These are phyloP conservation scores for Arthrobotrys entomopaga DNA, from an alignment of 2,329 filamentous ascomycete species.

Conservation along the genomic window DNA sequence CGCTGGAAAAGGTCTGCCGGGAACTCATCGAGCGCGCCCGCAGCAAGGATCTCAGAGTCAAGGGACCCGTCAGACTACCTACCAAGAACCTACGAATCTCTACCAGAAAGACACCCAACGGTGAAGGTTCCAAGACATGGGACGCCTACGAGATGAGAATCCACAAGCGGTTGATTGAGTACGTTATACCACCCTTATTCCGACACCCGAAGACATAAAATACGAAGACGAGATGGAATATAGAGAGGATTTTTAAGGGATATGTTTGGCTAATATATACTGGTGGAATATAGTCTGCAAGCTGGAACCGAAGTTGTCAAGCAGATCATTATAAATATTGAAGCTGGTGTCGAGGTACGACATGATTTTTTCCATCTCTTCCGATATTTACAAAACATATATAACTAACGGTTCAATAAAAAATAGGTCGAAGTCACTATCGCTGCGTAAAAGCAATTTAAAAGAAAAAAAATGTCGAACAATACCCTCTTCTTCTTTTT, in stretches of 20 bases:
- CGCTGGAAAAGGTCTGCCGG: constrained; percentile 97
- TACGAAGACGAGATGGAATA: neutral
- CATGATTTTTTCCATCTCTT: no score
- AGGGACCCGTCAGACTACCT: constrained; percentile 96
- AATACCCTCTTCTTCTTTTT: constrained; percentile 20
- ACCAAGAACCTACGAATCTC: constrained; percentile 97
- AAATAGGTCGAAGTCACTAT: constrained; percentile 83
- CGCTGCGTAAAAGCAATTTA: constrained; percentile 82
- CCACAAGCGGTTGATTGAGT: constrained; percentile 98
- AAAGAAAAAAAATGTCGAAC: constrained; percentile 25
- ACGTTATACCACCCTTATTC: constrained; percentile 60
- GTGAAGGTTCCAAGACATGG: constrained; percentile 99
- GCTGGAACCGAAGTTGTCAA: constrained; percentile 98
- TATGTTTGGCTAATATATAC: neutral
- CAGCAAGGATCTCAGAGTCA: constrained; percentile 97
- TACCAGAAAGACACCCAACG: constrained; percentile 98
- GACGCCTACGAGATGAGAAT: constrained; percentile 99
- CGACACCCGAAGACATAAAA: neutral
- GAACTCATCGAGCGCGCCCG: constrained; percentile 99
- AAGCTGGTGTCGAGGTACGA: constrained; percentile 80
- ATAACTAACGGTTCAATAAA: constrained; percentile 10
- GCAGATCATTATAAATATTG: constrained; percentile 96
- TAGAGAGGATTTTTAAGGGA: no score
- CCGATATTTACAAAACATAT: neutral
- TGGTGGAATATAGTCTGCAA: constrained; percentile 73